Conservation (phyloP, 169 alveolate species). For the Eimeria necatrix region DNA sequence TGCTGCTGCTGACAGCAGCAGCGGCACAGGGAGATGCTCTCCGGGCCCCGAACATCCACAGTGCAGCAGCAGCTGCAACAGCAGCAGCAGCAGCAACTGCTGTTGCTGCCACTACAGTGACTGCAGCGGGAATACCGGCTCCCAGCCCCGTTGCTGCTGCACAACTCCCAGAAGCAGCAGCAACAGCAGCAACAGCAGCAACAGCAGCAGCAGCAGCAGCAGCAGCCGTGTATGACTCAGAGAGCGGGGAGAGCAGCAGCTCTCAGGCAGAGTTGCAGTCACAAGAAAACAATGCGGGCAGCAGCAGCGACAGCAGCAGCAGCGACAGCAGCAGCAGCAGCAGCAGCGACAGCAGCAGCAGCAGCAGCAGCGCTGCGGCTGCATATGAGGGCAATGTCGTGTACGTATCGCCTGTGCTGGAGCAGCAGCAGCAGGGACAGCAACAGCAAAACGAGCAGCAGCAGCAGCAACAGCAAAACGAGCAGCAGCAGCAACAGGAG, state of each 20-base stretch:
- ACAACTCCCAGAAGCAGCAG: conserved; percentile 13
- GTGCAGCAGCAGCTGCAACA: conserved; percentile 5
- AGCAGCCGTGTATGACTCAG: too few relatives aligned
- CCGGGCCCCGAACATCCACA: neutral
- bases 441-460: neutral
- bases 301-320: neutral
- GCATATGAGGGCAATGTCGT: neutral
- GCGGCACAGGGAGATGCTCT: neutral
- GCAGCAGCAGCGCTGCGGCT: neutral
- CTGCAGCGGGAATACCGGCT: neutral
- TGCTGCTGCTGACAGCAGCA: neutral
- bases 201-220: too few relatives aligned
- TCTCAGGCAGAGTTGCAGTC: neutral
- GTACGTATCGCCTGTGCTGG: too few relatives aligned
- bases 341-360: neutral
- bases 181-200: neutral
- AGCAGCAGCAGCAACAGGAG: neutral
- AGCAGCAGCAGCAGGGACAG: too few relatives aligned
- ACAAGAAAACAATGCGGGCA: neutral
- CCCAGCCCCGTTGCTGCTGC: too few relatives aligned
- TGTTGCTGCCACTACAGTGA: neutral
- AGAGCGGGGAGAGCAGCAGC: neutral
- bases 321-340: neutral
- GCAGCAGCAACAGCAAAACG: conserved; percentile 7
- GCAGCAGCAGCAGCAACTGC: conserved; percentile 3